Evolutionary conservation across 331 rosid species (phyloP).

Genomic region (Rosa hybrid): DNA sequence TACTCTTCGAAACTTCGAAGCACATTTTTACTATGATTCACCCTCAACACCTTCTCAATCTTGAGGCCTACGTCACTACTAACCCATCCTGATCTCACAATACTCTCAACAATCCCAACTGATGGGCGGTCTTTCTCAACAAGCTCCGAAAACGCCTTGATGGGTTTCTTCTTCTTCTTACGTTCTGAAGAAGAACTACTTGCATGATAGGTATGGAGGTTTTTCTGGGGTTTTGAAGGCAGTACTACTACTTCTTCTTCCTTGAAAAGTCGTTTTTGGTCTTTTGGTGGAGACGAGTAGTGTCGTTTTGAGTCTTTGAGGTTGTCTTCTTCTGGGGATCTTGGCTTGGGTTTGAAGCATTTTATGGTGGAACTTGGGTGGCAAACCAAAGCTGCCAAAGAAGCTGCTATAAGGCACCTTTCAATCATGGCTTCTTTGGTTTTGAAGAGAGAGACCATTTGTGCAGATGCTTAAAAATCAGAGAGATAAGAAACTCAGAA

Average conservation of each 20-base stretch:
- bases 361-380: constrained; percentile 31
- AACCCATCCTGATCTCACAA: constrained; percentile 18
- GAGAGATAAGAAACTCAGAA: not conserved
- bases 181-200: not conserved
- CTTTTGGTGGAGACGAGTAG: not conserved
- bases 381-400: constrained; percentile 24
- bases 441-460: not conserved
- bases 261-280: not conserved
- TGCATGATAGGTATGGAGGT: not conserved
- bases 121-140: not conserved
- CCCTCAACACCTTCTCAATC: constrained; percentile 25
- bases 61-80: constrained; percentile 8
- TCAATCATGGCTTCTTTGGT: constrained; percentile 22
- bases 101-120: constrained; percentile 4
- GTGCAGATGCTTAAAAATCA: not conserved
- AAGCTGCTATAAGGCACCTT: constrained; percentile 30
- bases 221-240: constrained; percentile 15
- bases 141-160: not conserved
- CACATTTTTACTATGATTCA: constrained; percentile 14
- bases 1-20: constrained; percentile 17
- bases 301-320: not conserved
- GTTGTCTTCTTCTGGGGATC: constrained; percentile 3
- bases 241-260: not conserved
- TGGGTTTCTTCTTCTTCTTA: not conserved
- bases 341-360: constrained; percentile 23